Conservation (phyloP, 352 stramenopile genomes). For the Detonula confervacea region DNA sequence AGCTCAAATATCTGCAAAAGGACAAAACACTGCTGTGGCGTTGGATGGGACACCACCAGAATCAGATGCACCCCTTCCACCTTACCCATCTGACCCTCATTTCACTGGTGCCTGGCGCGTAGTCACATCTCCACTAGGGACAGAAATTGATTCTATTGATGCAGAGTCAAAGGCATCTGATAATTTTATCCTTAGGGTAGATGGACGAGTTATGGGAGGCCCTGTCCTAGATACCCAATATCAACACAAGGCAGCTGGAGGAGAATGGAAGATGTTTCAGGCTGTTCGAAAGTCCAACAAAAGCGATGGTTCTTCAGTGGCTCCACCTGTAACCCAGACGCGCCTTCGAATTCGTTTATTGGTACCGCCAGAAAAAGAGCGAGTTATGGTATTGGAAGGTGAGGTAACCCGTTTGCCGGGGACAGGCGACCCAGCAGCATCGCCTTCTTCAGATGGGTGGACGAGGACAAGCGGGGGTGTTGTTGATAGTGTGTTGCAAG, state of each 20-base stretch:
- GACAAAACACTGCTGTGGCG: constrained; percentile 34
- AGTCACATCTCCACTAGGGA: constrained; percentile 66
- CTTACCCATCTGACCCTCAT: constrained; percentile 72
- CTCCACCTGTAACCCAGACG: constrained; percentile 38
- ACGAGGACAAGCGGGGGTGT: constrained; percentile 26
- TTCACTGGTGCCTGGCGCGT: constrained; percentile 78
- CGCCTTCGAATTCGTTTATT: constrained; percentile 75
- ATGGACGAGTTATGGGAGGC: constrained; percentile 72
- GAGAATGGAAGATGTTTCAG: constrained; percentile 76
- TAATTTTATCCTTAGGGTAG: constrained; percentile 80
- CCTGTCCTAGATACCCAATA: constrained; percentile 72
- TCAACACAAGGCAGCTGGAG: constrained; percentile 73
- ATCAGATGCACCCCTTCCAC: constrained; percentile 40
- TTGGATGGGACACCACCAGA: constrained; percentile 29
- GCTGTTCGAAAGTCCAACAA: constrained; percentile 31
- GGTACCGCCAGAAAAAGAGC: constrained; percentile 74
- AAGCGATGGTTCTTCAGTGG: constrained; percentile 19
- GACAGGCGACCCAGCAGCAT: constrained; percentile 24
- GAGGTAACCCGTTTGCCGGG: constrained; percentile 54
- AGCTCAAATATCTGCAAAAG: constrained; percentile 34
- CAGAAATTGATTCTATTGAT: constrained; percentile 42
- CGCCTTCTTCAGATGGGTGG: constrained; percentile 26
- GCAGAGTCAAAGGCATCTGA: constrained; percentile 39
- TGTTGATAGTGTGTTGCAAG: constrained; percentile 33
- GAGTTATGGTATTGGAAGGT: constrained; percentile 76